These are phyloP conservation scores for Globisporangium nagaii DNA, from an alignment of 352 stramenopile genomes.

Conservation along the genomic window DNA sequence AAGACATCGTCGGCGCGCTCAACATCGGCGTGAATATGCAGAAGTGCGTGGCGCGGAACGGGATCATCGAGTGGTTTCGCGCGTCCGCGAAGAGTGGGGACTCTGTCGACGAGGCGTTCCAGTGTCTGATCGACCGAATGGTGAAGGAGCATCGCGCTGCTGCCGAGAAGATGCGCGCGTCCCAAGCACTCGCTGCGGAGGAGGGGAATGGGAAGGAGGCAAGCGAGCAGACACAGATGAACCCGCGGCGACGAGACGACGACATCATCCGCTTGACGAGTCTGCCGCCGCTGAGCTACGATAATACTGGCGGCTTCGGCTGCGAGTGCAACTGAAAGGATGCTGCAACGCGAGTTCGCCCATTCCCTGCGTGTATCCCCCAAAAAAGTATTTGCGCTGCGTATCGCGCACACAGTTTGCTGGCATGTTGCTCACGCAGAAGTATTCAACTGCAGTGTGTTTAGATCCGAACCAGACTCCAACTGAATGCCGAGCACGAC, in stretches of 20 bases:
- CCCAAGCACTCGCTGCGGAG: not conserved
- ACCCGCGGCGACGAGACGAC: slow-evolving; percentile 7
- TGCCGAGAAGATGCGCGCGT: slow-evolving; percentile 10
- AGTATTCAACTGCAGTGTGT: too few species aligned
- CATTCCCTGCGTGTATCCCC: too few species aligned
- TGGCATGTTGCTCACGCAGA: too few species aligned
- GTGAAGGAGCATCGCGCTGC: slow-evolving; percentile 33
- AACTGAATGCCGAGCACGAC: too few species aligned
- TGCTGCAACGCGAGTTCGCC: too few species aligned
- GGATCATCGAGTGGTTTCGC: slow-evolving; percentile 77
- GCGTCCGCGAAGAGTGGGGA: slow-evolving; percentile 71
- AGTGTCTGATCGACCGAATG: slow-evolving; percentile 58
- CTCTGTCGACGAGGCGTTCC: slow-evolving; percentile 51
- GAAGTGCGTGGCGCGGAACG: slow-evolving; percentile 68
- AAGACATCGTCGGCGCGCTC: slow-evolving; percentile 57
- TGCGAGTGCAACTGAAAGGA: slow-evolving; percentile 39
- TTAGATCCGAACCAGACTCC: too few species aligned
- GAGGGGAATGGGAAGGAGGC: not conserved
- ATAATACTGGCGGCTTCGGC: slow-evolving; percentile 15
- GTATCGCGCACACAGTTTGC: too few species aligned
- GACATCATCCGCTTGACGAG: slow-evolving; percentile 45
- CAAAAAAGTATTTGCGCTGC: too few species aligned
- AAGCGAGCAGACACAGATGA: not conserved
- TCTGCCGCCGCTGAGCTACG: slow-evolving; percentile 12
- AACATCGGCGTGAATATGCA: slow-evolving; percentile 81